These are phyloP conservation scores for Thuidium tamariscinum DNA, from an alignment of 225 moss, liverwort and hornwort species.

Conservation along the genomic window DNA sequence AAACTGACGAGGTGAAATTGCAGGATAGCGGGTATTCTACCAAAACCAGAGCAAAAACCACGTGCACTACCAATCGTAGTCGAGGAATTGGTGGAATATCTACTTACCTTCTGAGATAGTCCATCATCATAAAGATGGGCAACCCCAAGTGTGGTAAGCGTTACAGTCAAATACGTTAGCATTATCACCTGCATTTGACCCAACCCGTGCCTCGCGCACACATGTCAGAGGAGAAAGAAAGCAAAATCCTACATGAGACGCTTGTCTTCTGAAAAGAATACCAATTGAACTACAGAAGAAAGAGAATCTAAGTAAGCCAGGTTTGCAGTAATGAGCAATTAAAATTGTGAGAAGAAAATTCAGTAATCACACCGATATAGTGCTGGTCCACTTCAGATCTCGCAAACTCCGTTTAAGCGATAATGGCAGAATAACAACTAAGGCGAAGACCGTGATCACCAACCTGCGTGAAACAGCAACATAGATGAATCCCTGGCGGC, in stretches of 20 bases:
- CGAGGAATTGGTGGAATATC: neutral
- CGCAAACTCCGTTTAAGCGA: conserved; percentile 65
- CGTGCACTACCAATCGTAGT: neutral
- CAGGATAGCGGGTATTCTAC: neutral
- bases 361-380: conserved; percentile 43
- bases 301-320: neutral
- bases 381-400: conserved; percentile 70
- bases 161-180: conserved; percentile 68
- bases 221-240: neutral
- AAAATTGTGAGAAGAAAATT: neutral
- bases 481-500: neutral
- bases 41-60: neutral
- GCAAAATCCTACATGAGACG: neutral
- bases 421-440: conserved; percentile 58
- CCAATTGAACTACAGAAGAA: neutral
- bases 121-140: conserved; percentile 47
- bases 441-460: conserved; percentile 46
- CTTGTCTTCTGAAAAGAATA: neutral
- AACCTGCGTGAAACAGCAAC: conserved; percentile 25
- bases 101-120: conserved; percentile 47
- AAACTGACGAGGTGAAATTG: neutral
- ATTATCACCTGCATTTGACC: conserved; percentile 53
- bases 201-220: neutral
- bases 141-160: conserved; percentile 57
- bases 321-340: neutral